A percentile compares a stretch with the other conserved stretches of the same genome.
These are phyloP conservation scores for Diplogelasinospora grovesii DNA, from an alignment of 495 filamentous ascomycete species.

Conservation along the genomic window DNA sequence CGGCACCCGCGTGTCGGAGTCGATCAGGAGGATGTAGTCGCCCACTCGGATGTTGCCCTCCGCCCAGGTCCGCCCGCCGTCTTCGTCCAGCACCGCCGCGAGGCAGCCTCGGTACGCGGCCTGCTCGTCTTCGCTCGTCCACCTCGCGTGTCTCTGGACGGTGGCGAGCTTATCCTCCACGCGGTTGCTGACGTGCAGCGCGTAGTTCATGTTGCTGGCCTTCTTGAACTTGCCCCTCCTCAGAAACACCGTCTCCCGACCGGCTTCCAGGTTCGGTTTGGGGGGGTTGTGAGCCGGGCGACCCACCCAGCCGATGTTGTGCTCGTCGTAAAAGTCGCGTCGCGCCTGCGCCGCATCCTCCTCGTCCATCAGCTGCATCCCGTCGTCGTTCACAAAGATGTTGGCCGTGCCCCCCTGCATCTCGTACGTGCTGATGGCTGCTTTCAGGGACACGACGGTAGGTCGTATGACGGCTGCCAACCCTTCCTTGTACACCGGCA, in stretches of 20 bases:
- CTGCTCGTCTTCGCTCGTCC: slow-evolving; percentile 47
- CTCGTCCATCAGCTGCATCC: slow-evolving; percentile 51
- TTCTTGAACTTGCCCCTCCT: slow-evolving; percentile 68
- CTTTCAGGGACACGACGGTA: slow-evolving; percentile 54
- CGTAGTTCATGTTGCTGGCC: slow-evolving; percentile 70
- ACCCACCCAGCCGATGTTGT: slow-evolving; percentile 57
- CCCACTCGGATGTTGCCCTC: slow-evolving; percentile 65
- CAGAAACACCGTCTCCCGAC: slow-evolving; percentile 39
- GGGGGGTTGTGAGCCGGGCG: slow-evolving; percentile 54
- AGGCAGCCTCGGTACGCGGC: slow-evolving; percentile 45
- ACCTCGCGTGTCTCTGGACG: slow-evolving; percentile 34
- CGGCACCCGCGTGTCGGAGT: slow-evolving; percentile 64
- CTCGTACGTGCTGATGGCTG: slow-evolving; percentile 62
- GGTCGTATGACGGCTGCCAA: slow-evolving; percentile 55
- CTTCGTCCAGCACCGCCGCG: slow-evolving; percentile 46
- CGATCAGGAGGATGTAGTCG: slow-evolving; percentile 62
- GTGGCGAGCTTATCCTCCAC: slow-evolving; percentile 52
- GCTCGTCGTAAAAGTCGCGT: slow-evolving; percentile 58
- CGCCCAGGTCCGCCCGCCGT: slow-evolving; percentile 59
- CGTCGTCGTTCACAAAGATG: slow-evolving; percentile 68
- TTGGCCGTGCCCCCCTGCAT: slow-evolving; percentile 63
- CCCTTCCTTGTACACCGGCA: slow-evolving; percentile 72
- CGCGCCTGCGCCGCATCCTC: slow-evolving; percentile 51
- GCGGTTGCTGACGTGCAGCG: slow-evolving; percentile 49
- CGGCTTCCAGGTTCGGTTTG: slow-evolving; percentile 28